Percentiles rank a stretch among this genome's conserved stretches.
Conservation (phyloP, 208 protist species). For the Kentomonas sorsogonicus region DNA sequence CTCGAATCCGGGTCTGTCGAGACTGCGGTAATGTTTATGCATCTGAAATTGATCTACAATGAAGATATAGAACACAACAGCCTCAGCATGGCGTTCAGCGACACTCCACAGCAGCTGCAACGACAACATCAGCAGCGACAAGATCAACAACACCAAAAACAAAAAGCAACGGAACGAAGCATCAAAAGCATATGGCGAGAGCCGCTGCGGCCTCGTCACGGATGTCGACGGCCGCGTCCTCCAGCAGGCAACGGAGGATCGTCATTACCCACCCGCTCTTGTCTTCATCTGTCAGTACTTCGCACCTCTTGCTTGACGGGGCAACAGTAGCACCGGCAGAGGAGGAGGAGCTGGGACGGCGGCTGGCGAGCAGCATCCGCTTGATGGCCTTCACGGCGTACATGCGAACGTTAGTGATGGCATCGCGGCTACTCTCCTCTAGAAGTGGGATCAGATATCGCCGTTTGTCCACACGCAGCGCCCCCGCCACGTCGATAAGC, state of each 20-base stretch:
- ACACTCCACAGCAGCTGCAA: no score
- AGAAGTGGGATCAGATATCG: conserved; percentile 64
- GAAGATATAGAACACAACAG: no score
- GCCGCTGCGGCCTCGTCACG: conserved; percentile 75
- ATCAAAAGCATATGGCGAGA: conserved; percentile 65
- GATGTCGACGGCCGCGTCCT: conserved; percentile 65
- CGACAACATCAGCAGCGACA: no score
- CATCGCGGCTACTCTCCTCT: conserved; percentile 57
- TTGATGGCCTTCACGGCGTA: conserved; percentile 66
- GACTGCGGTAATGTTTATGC: no score
- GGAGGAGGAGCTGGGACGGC: no score
- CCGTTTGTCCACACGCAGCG: conserved; percentile 65
- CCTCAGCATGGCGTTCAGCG: no score
- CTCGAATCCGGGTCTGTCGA: no score
- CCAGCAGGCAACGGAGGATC: conserved; percentile 61
- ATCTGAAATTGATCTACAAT: no score
- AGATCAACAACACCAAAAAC: no score
- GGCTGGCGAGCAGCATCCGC: conserved; percentile 37
- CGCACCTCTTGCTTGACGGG: no score
- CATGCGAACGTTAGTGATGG: conserved; percentile 73
- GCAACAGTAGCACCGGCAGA: no score
- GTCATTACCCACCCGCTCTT: conserved; percentile 62
- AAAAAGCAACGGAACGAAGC: no score
- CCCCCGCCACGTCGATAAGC: conserved; percentile 59
- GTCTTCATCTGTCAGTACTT: conserved; percentile 52